phyloP scores from a whole-genome alignment of 352 stramenopile species.

The Phytophthora litchii region DNA sequence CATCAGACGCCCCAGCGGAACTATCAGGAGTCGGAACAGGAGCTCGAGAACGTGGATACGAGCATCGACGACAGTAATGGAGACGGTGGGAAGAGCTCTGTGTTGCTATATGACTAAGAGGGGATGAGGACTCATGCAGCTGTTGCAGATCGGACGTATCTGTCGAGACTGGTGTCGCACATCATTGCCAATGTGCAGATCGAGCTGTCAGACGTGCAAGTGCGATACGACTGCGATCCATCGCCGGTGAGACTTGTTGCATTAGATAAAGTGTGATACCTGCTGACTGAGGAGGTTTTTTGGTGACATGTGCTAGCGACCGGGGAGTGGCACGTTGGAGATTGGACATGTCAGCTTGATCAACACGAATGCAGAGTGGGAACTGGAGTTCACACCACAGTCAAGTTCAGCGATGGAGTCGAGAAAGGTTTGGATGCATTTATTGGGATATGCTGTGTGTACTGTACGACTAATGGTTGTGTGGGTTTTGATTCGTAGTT shows the following conservation, averaged over 20 bases:
- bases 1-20: slow-evolving; percentile 55
- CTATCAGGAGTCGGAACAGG: slow-evolving; percentile 12
- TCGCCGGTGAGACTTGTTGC: slow-evolving; percentile 51
- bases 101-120: neutral
- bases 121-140: slow-evolving; percentile 2
- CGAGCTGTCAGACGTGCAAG: slow-evolving; percentile 78
- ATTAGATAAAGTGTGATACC: neutral
- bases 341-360: slow-evolving; percentile 69
- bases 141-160: slow-evolving; percentile 72
- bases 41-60: slow-evolving; percentile 27
- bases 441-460: neutral
- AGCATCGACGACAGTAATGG: slow-evolving; percentile 43
- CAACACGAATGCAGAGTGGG: slow-evolving; percentile 80
- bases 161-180: slow-evolving; percentile 80
- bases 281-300: slow-evolving; percentile 3
- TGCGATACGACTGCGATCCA: slow-evolving; percentile 81
- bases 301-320: slow-evolving; percentile 47
- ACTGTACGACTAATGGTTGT: slow-evolving; percentile 6
- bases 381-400: slow-evolving; percentile 75
- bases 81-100: slow-evolving; percentile 35
- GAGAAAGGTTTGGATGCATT: slow-evolving; percentile 58
- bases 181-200: slow-evolving; percentile 90
- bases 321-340: slow-evolving; percentile 72
- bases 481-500: slow-evolving; percentile 44
- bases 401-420: slow-evolving; percentile 81